Evolutionary conservation across 2,329 filamentous ascomycete species (phyloP).

Genomic region (Alternaria metachromatica): DNA sequence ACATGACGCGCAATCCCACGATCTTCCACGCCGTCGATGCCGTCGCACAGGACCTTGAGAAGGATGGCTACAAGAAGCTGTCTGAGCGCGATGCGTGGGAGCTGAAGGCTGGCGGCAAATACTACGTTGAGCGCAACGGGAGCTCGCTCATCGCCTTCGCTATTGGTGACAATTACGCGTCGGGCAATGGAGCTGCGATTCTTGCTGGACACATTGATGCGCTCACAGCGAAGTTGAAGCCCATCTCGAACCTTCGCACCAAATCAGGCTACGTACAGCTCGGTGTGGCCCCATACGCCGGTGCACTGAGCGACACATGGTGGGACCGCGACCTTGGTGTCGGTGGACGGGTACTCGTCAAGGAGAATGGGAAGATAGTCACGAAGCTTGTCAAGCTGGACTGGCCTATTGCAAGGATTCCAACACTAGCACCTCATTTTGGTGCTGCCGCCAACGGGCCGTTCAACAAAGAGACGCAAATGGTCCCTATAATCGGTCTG

Average conservation of each 20-base stretch:
- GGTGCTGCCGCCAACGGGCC: slow-evolving; percentile 71
- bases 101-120: slow-evolving; percentile 81
- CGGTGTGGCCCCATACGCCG: slow-evolving; percentile 91
- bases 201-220: slow-evolving; percentile 94
- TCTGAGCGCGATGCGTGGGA: slow-evolving; percentile 83
- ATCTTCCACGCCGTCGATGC: slow-evolving; percentile 88
- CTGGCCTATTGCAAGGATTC: slow-evolving; percentile 90
- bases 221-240: slow-evolving; percentile 87
- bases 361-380: slow-evolving; percentile 77
- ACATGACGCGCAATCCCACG: slow-evolving; percentile 88
- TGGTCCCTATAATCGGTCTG: slow-evolving; percentile 91
- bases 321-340: slow-evolving; percentile 95
- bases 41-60: slow-evolving; percentile 74
- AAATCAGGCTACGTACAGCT: slow-evolving; percentile 88
- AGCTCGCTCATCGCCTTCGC: slow-evolving; percentile 85
- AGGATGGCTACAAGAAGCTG: slow-evolving; percentile 78
- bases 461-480: slow-evolving; percentile 88
- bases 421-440: slow-evolving; percentile 93
- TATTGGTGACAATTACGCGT: slow-evolving; percentile 79
- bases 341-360: slow-evolving; percentile 86
- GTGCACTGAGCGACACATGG: slow-evolving; percentile 87
- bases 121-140: slow-evolving; percentile 85
- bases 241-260: slow-evolving; percentile 81
- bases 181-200: slow-evolving; percentile 86
- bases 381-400: slow-evolving; percentile 86